Conservation (phyloP, 352 stramenopile genomes). For the Peronospora farinosa region DNA sequence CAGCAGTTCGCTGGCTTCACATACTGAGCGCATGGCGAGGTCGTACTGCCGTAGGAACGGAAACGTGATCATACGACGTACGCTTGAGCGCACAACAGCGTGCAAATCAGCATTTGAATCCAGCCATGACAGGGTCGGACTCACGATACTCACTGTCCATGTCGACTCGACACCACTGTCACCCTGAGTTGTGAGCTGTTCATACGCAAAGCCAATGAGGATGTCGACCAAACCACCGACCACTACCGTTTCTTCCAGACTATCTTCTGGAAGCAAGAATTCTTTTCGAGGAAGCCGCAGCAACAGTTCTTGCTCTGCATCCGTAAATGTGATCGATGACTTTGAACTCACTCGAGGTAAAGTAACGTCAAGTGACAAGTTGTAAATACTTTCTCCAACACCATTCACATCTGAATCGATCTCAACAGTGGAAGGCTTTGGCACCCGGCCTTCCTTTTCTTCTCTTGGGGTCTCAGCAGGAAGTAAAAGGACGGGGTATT, state of each 20-base stretch:
- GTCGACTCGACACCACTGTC: slow-evolving; percentile 94
- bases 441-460: slow-evolving; percentile 2
- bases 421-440: slow-evolving; percentile 37
- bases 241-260: slow-evolving; percentile 50
- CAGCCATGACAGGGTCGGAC: slow-evolving; percentile 91
- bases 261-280: slow-evolving; percentile 57
- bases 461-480: slow-evolving; percentile 2
- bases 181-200: slow-evolving; percentile 91
- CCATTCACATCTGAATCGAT: slow-evolving; percentile 22
- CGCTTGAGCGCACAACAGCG: slow-evolving; percentile 55
- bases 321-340: slow-evolving; percentile 31
- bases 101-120: slow-evolving; percentile 64
- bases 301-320: slow-evolving; percentile 72
- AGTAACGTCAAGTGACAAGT: slow-evolving; percentile 20
- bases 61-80: slow-evolving; percentile 92
- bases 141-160: slow-evolving; percentile 95
- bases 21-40: slow-evolving; percentile 71
- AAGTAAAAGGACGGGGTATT: slow-evolving; percentile 26
- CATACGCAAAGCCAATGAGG: slow-evolving; percentile 93
- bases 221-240: slow-evolving; percentile 90
- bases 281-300: slow-evolving; percentile 68
- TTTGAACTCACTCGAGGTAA: slow-evolving; percentile 3
- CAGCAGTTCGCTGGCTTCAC: slow-evolving; percentile 84
- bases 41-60: slow-evolving; percentile 92
- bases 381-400: slow-evolving; percentile 20